Conservation (phyloP, 306 rosid genomes). For the Phaseolus lunatus region DNA sequence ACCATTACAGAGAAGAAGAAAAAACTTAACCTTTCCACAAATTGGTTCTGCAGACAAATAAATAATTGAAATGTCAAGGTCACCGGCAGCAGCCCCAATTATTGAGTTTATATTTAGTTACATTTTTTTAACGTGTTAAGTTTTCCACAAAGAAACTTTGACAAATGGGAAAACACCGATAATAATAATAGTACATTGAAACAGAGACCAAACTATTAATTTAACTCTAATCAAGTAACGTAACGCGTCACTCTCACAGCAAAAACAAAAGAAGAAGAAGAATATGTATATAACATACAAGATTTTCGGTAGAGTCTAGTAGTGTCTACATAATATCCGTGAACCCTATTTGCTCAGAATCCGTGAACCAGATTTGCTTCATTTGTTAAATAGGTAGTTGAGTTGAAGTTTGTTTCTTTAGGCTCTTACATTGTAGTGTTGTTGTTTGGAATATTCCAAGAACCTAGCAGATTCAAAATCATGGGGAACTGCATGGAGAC, state of each 20-base stretch:
- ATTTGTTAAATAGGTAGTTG: slow-evolving; percentile 6
- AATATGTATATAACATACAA: too few species aligned
- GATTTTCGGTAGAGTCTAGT: slow-evolving; percentile 1
- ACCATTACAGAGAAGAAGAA: neutral
- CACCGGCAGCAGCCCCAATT: slow-evolving; percentile 44
- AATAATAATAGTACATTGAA: too few species aligned
- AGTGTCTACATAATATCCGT: slow-evolving; percentile 38
- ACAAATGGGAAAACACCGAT: slow-evolving; percentile 36
- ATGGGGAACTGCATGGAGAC: slow-evolving; percentile 90
- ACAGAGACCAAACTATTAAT: neutral
- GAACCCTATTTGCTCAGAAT: slow-evolving; percentile 33
- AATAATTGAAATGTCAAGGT: slow-evolving; percentile 41
- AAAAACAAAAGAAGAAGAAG: neutral
- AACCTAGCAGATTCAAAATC: neutral
- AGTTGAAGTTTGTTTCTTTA: neutral
- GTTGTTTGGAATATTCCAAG: neutral
- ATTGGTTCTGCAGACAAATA: slow-evolving; percentile 30
- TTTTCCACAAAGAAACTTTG: slow-evolving; percentile 19
- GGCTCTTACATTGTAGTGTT: neutral
- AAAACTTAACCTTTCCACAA: neutral
- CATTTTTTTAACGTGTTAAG: neutral
- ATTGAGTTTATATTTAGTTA: neutral
- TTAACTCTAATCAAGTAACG: neutral
- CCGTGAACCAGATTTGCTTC: slow-evolving; percentile 25
- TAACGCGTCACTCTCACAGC: slow-evolving; percentile 34